Conservation (phyloP, 2,329 filamentous ascomycete genomes). For the Fonsecaea pedrosoi region DNA sequence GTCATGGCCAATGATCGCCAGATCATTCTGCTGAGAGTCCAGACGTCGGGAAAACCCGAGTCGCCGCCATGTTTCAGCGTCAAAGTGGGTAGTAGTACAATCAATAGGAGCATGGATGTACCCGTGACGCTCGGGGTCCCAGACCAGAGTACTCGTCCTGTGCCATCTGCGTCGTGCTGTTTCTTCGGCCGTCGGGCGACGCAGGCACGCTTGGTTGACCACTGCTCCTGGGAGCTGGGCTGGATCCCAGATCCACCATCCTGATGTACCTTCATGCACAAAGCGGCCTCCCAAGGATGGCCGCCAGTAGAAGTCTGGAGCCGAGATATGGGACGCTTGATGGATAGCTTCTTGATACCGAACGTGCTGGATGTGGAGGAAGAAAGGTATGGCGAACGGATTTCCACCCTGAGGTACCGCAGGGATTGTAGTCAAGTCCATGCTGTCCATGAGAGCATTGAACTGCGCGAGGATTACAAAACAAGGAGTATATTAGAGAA, state of each 20-base stretch:
- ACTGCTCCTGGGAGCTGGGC: not conserved
- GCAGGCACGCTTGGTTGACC: not conserved
- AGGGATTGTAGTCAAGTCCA: not conserved
- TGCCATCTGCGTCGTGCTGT: not conserved
- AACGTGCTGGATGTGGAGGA: constrained; percentile 19
- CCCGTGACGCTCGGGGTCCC: constrained; percentile 25
- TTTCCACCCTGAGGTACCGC: not conserved
- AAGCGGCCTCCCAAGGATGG: constrained; percentile 9
- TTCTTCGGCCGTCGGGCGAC: not conserved
- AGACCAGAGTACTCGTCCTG: constrained; percentile 27
- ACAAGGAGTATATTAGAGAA: not conserved
- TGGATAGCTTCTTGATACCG: not conserved
- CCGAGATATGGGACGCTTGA: not conserved
- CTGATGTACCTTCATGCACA: not conserved
- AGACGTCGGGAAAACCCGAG: constrained; percentile 17
- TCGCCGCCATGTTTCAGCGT: constrained; percentile 15
- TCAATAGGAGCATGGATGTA: constrained; percentile 25
- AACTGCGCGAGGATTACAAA: not conserved
- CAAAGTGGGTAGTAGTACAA: constrained; percentile 3
- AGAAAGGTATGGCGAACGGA: constrained; percentile 8
- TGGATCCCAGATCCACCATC: constrained; percentile 27
- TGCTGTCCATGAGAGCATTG: not conserved
- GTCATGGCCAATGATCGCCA: constrained; percentile 20
- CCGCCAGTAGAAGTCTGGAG: constrained; percentile 19
- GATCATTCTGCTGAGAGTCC: not conserved